Evolutionary conservation across 2,329 filamentous ascomycete species (phyloP).

Genomic region (Ascochyta rabiei): DNA sequence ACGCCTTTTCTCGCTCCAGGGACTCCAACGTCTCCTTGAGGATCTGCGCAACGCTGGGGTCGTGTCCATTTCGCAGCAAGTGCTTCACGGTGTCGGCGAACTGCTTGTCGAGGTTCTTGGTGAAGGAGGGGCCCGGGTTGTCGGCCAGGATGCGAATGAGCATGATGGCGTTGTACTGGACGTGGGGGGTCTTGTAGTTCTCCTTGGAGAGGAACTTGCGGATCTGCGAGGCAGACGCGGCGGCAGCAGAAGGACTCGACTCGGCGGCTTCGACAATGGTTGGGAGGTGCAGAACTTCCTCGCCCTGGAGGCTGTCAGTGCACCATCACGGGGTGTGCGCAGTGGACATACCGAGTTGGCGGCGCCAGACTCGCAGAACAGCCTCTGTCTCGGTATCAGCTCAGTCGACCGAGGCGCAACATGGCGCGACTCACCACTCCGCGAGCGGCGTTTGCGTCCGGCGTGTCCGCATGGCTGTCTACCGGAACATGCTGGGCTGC

Average conservation of each 20-base stretch:
- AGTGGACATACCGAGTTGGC: conserved; percentile 52
- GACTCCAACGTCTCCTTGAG: conserved; percentile 84
- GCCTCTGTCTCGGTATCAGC: conserved; percentile 60
- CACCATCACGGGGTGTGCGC: no score
- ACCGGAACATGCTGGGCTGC: conserved; percentile 38
- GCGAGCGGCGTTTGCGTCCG: conserved; percentile 69
- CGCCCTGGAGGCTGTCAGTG: conserved; percentile 60
- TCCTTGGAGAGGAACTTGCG: conserved; percentile 81
- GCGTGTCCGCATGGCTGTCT: conserved; percentile 59
- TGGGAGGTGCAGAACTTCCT: conserved; percentile 91
- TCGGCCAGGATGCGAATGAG: conserved; percentile 88
- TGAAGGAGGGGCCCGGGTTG: conserved; percentile 89
- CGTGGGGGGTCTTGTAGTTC: conserved; percentile 67
- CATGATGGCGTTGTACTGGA: conserved; percentile 97
- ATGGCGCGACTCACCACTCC: conserved; percentile 64
- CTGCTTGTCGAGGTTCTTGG: conserved; percentile 84
- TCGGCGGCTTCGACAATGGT: conserved; percentile 94
- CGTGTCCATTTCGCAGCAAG: conserved; percentile 71
- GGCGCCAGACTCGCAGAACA: conserved; percentile 79
- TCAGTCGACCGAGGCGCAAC: conserved; percentile 5
- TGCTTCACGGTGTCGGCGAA: conserved; percentile 80
- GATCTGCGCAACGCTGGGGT: conserved; percentile 81
- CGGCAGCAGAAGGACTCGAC: conserved; percentile 84
- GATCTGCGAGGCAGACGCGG: conserved; percentile 79
- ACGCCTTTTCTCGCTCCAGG: conserved; percentile 72